phyloP scores from a whole-genome alignment of 805 yeast species.

The Diddensiella transvaalensis region DNA sequence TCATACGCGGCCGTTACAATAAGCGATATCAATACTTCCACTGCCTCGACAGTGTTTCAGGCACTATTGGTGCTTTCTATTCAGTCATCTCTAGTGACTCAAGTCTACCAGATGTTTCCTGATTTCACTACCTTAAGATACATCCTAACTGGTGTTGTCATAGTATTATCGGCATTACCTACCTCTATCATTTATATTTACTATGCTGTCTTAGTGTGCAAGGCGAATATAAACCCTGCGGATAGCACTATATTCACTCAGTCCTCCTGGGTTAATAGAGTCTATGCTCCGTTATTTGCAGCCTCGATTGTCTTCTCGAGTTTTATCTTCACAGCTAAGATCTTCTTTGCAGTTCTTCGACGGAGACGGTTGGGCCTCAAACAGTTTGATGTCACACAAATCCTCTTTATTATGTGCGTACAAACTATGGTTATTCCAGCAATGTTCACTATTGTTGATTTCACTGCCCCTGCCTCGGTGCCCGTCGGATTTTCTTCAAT shows the following conservation, averaged over 20 bases:
- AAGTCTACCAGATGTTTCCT: conserved; percentile 63
- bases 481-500: conserved; percentile 46
- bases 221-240: conserved; percentile 39
- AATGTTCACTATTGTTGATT: conserved; percentile 56
- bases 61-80: conserved; percentile 57
- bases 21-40: conserved; percentile 45
- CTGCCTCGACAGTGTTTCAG: conserved; percentile 60
- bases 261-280: conserved; percentile 28
- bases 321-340: conserved; percentile 57
- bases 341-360: conserved; percentile 63
- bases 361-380: conserved; percentile 74
- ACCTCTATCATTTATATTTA: conserved; percentile 60
- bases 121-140: conserved; percentile 35
- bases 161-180: conserved; percentile 50
- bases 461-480: conserved; percentile 34
- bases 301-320: conserved; percentile 64
- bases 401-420: conserved; percentile 70
- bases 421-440: conserved; percentile 85
- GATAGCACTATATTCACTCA: conserved; percentile 44
- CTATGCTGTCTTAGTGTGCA: conserved; percentile 39
- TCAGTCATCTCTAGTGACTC: conserved; percentile 65
- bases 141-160: conserved; percentile 42
- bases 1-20: conserved; percentile 40
- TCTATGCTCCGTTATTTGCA: conserved; percentile 54
- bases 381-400: conserved; percentile 80